A percentile compares a stretch with the other conserved stretches of the same genome.
phyloP scores from a whole-genome alignment of 2,329 filamentous ascomycete species.

The Trichophyton equinum region DNA sequence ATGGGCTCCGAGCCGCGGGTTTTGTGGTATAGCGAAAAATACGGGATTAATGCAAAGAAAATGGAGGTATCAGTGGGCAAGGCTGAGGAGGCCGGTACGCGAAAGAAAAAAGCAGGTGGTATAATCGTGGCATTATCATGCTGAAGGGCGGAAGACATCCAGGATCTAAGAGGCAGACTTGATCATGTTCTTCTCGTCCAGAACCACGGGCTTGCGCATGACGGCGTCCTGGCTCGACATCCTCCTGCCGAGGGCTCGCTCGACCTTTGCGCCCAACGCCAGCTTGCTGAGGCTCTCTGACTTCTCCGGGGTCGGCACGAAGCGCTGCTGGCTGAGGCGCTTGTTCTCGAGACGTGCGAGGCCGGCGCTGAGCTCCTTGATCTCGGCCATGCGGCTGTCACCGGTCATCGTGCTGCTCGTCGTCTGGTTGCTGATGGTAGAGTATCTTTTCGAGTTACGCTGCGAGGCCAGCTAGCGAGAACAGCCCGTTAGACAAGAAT shows the following conservation, averaged over 20 bases:
- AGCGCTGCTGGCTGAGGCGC: constrained; percentile 69
- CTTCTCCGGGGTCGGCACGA: constrained; percentile 66
- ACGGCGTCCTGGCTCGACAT: constrained; percentile 78
- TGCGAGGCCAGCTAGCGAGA: constrained; percentile 29
- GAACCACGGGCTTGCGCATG: constrained; percentile 52
- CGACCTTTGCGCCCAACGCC: constrained; percentile 78
- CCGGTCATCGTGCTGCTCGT: constrained; percentile 27
- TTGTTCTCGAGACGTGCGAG: constrained; percentile 85
- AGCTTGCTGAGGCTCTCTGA: constrained; percentile 71
- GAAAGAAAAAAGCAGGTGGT: not conserved
- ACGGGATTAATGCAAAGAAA: not conserved
- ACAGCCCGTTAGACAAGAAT: constrained; percentile 5
- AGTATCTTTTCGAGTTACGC: constrained; percentile 42
- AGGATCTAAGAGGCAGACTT: constrained; percentile 4
- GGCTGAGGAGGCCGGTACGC: not conserved
- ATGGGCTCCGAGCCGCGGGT: not conserved
- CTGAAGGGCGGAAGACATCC: not conserved
- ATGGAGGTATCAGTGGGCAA: not conserved
- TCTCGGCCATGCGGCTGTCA: constrained; percentile 47
- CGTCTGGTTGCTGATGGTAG: constrained; percentile 40
- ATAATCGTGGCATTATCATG: not conserved
- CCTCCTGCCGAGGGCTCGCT: constrained; percentile 70
- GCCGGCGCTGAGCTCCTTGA: constrained; percentile 65
- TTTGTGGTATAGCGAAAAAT: not conserved
- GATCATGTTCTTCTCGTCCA: constrained; percentile 28